phyloP scores from a whole-genome alignment of 495 filamentous ascomycete genomes.

The Xylaria grammica region DNA sequence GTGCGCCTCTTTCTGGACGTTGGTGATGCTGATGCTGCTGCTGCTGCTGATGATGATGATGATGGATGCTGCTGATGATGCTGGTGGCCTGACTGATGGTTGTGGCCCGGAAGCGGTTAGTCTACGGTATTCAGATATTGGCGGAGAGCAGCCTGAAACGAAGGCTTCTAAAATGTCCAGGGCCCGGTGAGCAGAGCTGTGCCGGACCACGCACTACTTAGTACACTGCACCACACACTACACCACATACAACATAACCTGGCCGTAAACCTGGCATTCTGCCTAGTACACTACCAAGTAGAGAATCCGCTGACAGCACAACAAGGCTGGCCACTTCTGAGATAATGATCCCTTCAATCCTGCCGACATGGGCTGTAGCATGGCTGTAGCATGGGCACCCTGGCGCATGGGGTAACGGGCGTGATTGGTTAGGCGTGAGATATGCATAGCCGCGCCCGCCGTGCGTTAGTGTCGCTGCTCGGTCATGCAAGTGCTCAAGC shows the following conservation, averaged over 20 bases:
- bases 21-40: background rate
- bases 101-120: background rate
- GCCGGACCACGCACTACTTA: too few species aligned
- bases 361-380: constrained; percentile 20
- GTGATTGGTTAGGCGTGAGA: constrained; percentile 43
- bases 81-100: background rate
- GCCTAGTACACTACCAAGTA: too few species aligned
- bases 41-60: constrained; percentile 2
- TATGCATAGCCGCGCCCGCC: constrained; percentile 48
- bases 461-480: constrained; percentile 44
- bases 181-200: too few species aligned
- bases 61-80: background rate
- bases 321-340: constrained; percentile 20
- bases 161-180: too few species aligned
- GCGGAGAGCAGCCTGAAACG: constrained; percentile 19
- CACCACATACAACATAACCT: too few species aligned
- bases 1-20: background rate
- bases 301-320: background rate
- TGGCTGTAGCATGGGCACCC: constrained; percentile 25
- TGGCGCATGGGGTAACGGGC: constrained; percentile 34
- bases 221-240: too few species aligned
- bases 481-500: constrained; percentile 45
- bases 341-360: constrained; percentile 29
- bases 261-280: too few species aligned
- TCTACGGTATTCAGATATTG: background rate